phyloP scores from a whole-genome alignment of 1,284 basidiomycete genomes.

The Heterobasidion annosum region DNA sequence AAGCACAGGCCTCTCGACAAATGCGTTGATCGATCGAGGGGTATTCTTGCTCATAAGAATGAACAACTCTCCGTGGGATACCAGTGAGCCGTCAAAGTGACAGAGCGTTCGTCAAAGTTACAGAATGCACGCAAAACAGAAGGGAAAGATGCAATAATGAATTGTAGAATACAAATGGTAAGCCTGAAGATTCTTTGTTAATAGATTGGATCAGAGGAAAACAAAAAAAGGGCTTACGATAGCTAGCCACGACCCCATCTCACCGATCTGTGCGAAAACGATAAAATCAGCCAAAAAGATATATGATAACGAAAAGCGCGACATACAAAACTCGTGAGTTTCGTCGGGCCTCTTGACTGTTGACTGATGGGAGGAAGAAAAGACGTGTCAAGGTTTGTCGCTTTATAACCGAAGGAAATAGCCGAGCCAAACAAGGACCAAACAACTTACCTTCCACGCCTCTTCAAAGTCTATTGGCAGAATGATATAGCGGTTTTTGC shows the following conservation, averaged over 20 bases:
- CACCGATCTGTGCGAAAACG: constrained; percentile 34
- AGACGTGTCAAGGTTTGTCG: constrained; percentile 10
- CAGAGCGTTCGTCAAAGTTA: constrained; percentile 15
- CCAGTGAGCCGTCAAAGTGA: constrained; percentile 78
- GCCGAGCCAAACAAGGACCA: constrained; percentile 28
- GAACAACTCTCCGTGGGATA: constrained; percentile 57
- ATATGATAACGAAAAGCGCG: constrained; percentile 1
- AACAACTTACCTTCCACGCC: constrained; percentile 89
- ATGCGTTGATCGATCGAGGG: constrained; percentile 5
- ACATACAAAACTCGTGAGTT: constrained; percentile 92
- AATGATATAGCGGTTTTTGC: constrained; percentile 97
- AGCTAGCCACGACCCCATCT: constrained; percentile 11
- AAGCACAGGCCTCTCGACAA: constrained; percentile 17
- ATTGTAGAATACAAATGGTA: constrained; percentile 21
- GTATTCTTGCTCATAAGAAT: constrained; percentile 77
- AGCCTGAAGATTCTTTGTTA: constrained; percentile 10
- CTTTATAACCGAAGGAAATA: constrained; percentile 25
- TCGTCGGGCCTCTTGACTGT: constrained; percentile 91
- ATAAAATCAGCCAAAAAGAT: constrained; percentile 6
- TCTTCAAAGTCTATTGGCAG: constrained; percentile 97
- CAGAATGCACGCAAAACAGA: constrained; percentile 9
- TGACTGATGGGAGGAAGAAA: constrained; percentile 51
- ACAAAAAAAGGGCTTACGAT: constrained; percentile 13
- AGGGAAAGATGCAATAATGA: constrained; percentile 20
- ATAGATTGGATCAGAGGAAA: not conserved